Conservation (phyloP, 2,329 filamentous ascomycete species). For the Polychaeton citri region DNA sequence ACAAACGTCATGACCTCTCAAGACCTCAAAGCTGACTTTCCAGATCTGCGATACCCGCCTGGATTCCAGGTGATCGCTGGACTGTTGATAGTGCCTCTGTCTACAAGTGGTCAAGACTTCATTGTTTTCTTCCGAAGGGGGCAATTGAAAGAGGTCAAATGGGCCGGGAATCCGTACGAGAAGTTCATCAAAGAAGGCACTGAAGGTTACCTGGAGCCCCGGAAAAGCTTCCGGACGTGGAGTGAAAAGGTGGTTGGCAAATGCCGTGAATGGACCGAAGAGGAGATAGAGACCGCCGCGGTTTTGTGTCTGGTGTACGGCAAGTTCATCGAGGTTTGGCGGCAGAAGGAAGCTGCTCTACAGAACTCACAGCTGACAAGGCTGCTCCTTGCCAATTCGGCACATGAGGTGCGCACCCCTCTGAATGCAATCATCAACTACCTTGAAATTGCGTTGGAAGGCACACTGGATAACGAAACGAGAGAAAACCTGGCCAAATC, state of each 20-base stretch:
- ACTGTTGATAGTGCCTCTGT: constrained; percentile 68
- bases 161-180: constrained; percentile 78
- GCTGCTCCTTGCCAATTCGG: constrained; percentile 71
- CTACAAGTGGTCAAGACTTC: constrained; percentile 63
- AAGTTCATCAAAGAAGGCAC: constrained; percentile 63
- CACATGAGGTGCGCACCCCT: constrained; percentile 81
- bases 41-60: constrained; percentile 64
- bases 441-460: constrained; percentile 79
- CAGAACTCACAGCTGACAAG: constrained; percentile 71
- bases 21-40: constrained; percentile 64
- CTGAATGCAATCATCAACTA: constrained; percentile 93
- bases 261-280: constrained; percentile 77
- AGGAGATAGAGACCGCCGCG: constrained; percentile 78
- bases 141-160: constrained; percentile 64
- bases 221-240: constrained; percentile 70
- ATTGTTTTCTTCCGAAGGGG: constrained; percentile 82
- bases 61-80: constrained; percentile 70
- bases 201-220: constrained; percentile 60
- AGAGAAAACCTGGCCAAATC: constrained; percentile 73
- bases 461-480: constrained; percentile 64
- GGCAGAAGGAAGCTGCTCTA: constrained; percentile 74
- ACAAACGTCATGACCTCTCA: constrained; percentile 66
- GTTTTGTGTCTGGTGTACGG: constrained; percentile 80
- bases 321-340: constrained; percentile 84
- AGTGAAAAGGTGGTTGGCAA: constrained; percentile 68